Conservation (phyloP, 345 rosid genomes). For the Firmiana major region DNA sequence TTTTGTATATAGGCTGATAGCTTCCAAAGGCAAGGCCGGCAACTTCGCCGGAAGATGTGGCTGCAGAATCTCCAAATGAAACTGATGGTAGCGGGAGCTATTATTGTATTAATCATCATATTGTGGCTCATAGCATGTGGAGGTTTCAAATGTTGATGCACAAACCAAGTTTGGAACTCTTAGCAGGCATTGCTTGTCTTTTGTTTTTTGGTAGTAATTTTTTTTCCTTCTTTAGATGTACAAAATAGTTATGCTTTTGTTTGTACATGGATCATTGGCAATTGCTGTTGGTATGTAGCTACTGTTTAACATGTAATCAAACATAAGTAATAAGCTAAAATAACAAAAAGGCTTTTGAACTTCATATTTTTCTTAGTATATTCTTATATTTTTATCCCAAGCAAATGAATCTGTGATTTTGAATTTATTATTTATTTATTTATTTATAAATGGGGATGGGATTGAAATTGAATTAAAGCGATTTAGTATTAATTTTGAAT, state of each 20-base stretch:
- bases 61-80: conserved; percentile 82
- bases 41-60: conserved; percentile 95
- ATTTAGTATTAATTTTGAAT: too few relatives aligned
- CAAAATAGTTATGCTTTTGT: background rate
- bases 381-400: too few relatives aligned
- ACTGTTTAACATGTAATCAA: background rate
- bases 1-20: conserved; percentile 62
- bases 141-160: conserved; percentile 61
- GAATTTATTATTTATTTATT: too few relatives aligned
- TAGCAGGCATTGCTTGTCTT: background rate
- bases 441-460: too few relatives aligned
- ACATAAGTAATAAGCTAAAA: too few relatives aligned
- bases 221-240: background rate
- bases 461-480: too few relatives aligned
- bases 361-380: too few relatives aligned
- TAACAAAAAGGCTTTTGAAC: too few relatives aligned
- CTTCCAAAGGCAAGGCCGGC: conserved; percentile 97
- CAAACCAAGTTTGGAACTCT: background rate
- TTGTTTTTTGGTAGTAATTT: background rate
- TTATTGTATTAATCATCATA: conserved; percentile 51
- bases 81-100: conserved; percentile 70
- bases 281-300: background rate
- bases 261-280: background rate
- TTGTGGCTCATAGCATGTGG: conserved; percentile 69
- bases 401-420: too few relatives aligned